phyloP scores from a whole-genome alignment of 306 rosid species.

The Malus sylvestris region DNA sequence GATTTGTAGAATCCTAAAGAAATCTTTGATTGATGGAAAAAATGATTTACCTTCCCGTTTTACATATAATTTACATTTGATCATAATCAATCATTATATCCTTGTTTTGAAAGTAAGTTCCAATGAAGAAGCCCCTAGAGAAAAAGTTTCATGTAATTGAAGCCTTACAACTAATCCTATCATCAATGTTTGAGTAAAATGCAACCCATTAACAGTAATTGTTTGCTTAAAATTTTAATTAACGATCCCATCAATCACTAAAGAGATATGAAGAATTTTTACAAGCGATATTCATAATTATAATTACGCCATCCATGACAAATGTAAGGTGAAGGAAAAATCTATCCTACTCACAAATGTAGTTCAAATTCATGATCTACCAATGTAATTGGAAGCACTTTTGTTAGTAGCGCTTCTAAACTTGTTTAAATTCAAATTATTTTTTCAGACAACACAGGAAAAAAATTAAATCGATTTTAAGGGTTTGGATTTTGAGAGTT shows the following conservation, averaged over 20 bases:
- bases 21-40: not conserved
- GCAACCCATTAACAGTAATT: not conserved
- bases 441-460: no score
- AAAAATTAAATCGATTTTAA: no score
- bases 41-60: not conserved
- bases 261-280: not conserved
- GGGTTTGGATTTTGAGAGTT: no score
- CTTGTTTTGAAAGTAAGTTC: not conserved
- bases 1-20: not conserved
- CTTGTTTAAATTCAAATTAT: no score
- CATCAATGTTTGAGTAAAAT: not conserved
- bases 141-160: not conserved
- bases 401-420: no score
- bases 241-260: not conserved
- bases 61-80: not conserved
- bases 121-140: not conserved
- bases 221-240: not conserved
- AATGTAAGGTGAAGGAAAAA: no score
- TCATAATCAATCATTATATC: not conserved
- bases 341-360: no score
- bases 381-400: no score
- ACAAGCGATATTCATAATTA: no score
- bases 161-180: not conserved
- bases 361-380: no score
- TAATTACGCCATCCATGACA: no score